Percentiles rank a stretch among this genome's conserved stretches.
These are phyloP conservation scores for Euphrasia arctica DNA, from an alignment of 305 asterid genomes.

Conservation along the genomic window DNA sequence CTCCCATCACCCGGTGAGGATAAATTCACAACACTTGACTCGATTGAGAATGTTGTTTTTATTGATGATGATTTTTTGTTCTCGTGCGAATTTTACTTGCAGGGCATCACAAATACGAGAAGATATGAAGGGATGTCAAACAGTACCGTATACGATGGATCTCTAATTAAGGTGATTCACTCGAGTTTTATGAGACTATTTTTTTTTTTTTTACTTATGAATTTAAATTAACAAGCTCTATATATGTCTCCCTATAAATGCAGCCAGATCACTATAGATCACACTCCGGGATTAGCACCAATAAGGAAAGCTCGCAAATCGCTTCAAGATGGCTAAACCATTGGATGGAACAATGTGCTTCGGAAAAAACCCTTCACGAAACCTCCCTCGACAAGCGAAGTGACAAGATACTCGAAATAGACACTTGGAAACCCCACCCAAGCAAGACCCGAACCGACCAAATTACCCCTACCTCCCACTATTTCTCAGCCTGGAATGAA, in stretches of 20 bases:
- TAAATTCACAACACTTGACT: not conserved
- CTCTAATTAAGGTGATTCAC: conserved; percentile 51
- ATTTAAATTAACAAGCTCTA: too few relatives aligned
- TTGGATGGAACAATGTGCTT: conserved; percentile 76
- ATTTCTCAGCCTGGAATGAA: conserved; percentile 46
- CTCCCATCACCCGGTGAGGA: conserved; percentile 44
- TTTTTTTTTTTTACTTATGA: too few relatives aligned
- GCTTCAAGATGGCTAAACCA: conserved; percentile 63
- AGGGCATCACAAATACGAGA: conserved; percentile 44
- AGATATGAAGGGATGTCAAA: conserved; percentile 36
- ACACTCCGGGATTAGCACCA: conserved; percentile 29
- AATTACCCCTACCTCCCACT: conserved; percentile 35
- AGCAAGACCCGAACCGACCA: conserved; percentile 35
- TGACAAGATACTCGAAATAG: conserved; percentile 85
- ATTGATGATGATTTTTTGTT: not conserved
- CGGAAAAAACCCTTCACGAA: conserved; percentile 31
- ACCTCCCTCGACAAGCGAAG: conserved; percentile 47
- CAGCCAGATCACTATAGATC: conserved; percentile 58
- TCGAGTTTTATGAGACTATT: not conserved
- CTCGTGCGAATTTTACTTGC: conserved; percentile 26
- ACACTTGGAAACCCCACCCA: conserved; percentile 70
- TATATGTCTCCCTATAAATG: conserved; percentile 7
- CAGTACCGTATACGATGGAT: conserved; percentile 37
- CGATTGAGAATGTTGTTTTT: not conserved
- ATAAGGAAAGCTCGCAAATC: conserved; percentile 36